Evolutionary conservation across 75 land plant genomes (phyloP).

Genomic region (Gnetum montanum): DNA sequence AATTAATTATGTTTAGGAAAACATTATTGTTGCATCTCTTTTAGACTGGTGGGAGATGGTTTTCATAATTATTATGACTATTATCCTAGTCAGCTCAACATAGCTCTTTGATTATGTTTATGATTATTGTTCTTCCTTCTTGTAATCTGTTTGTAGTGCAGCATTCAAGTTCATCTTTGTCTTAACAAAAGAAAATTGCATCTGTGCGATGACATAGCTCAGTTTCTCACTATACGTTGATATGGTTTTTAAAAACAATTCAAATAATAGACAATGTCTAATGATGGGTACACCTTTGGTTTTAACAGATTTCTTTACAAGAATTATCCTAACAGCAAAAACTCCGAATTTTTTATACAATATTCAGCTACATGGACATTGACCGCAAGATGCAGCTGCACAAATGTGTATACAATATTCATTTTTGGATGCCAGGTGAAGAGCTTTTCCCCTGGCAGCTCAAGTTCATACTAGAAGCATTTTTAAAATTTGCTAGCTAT

Average conservation of each 20-base stretch:
- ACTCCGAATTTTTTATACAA: neutral
- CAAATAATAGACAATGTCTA: neutral
- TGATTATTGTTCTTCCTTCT: no score
- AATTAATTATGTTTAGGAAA: no score
- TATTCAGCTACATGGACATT: neutral
- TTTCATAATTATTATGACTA: no score
- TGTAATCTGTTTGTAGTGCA: no score
- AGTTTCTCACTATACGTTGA: neutral
- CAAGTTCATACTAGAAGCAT: neutral
- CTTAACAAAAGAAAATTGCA: no score
- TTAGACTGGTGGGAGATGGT: no score
- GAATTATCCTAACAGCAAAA: neutral
- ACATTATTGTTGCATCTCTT: no score
- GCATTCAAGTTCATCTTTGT: no score
- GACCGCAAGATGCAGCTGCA: neutral
- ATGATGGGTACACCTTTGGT: no score
- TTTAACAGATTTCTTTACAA: neutral
- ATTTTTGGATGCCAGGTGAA: neutral
- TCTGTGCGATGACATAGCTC: no score
- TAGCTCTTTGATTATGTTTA: no score
- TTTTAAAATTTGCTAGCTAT: neutral
- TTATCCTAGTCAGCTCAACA: no score
- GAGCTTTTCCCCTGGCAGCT: neutral
- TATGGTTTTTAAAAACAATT: neutral
- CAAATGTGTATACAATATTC: neutral